phyloP scores from a whole-genome alignment of 768 basidiomycete species.

The Clitopilus passeckerianus region DNA sequence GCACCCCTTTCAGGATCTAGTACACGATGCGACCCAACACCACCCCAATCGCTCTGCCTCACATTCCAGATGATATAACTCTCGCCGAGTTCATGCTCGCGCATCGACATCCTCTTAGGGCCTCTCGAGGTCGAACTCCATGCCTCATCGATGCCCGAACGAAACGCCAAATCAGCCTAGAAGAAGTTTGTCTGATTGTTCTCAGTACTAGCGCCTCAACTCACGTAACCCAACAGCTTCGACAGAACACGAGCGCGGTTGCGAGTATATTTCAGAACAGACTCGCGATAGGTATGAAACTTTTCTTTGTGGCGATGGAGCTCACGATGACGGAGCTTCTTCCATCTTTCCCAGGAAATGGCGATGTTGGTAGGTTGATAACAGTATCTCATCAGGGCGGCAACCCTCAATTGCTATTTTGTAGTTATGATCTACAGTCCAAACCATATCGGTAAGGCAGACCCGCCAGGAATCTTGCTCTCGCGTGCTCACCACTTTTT shows the following conservation, averaged over 20 bases:
- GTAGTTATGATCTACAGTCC: slow-evolving; percentile 51
- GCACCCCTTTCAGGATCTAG: slow-evolving; percentile 5
- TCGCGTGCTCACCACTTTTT: background rate
- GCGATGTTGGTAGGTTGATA: slow-evolving; percentile 42
- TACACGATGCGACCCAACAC: background rate
- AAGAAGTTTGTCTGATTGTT: slow-evolving; percentile 27
- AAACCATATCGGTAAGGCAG: slow-evolving; percentile 44
- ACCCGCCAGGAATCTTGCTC: background rate
- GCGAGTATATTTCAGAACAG: slow-evolving; percentile 27
- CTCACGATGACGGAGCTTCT: background rate
- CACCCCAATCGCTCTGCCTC: slow-evolving; percentile 19
- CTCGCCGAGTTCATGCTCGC: slow-evolving; percentile 56
- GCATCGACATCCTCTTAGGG: slow-evolving; percentile 37
- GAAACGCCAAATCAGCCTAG: slow-evolving; percentile 30
- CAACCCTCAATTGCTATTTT: background rate
- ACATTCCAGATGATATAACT: slow-evolving; percentile 51
- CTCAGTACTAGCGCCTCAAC: too few relatives aligned
- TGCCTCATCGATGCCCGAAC: slow-evolving; percentile 52
- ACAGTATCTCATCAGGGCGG: background rate
- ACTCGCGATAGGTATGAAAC: slow-evolving; percentile 20
- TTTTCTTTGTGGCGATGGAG: background rate
- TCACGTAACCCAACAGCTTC: slow-evolving; percentile 12
- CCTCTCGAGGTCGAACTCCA: slow-evolving; percentile 29
- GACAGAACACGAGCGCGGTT: slow-evolving; percentile 28
- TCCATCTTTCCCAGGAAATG: slow-evolving; percentile 26